Evolutionary conservation across 1,139 yeast species (phyloP).

Genomic region (Hyphopichia khmerensis): DNA sequence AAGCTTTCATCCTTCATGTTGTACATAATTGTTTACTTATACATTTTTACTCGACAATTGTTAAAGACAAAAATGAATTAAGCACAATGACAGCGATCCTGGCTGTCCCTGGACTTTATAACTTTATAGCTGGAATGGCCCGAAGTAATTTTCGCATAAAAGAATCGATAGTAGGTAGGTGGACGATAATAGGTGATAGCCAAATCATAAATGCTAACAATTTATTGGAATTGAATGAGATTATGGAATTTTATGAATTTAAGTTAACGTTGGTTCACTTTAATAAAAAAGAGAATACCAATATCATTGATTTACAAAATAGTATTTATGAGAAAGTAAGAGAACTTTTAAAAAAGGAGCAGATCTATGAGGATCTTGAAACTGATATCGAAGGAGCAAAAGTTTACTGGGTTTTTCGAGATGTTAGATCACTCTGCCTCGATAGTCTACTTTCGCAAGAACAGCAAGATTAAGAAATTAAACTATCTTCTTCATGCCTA

Average conservation of each 20-base stretch:
- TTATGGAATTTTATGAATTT: conserved; percentile 19
- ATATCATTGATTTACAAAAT: conserved; percentile 7
- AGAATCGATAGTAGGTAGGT: conserved; percentile 14
- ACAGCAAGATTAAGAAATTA: no score
- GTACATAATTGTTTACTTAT: conserved; percentile 19
- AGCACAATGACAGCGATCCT: conserved; percentile 17
- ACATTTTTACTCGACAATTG: conserved; percentile 15
- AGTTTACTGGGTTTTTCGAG: conserved; percentile 24
- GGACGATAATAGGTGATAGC: conserved; percentile 19
- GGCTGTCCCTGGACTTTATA: conserved; percentile 23
- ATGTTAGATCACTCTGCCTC: conserved; percentile 10
- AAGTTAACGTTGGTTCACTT: conserved; percentile 7
- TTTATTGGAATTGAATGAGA: conserved; percentile 10
- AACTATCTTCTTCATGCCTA: no score
- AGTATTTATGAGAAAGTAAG: conserved; percentile 11
- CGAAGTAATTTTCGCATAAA: conserved; percentile 19
- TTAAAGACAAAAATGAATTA: conserved; percentile 9
- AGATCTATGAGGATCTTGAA: conserved; percentile 10
- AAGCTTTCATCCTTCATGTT: conserved; percentile 20
- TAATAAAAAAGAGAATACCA: conserved; percentile 11
- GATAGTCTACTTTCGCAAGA: no score
- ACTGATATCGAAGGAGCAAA: conserved; percentile 21
- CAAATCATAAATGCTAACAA: conserved; percentile 15
- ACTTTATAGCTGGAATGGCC: conserved; percentile 22
- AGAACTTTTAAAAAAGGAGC: conserved; percentile 6